Base-by-base conservation (phyloP, 2,329 filamentous ascomycete species). In the Lasiodiplodia sp. region DNA sequence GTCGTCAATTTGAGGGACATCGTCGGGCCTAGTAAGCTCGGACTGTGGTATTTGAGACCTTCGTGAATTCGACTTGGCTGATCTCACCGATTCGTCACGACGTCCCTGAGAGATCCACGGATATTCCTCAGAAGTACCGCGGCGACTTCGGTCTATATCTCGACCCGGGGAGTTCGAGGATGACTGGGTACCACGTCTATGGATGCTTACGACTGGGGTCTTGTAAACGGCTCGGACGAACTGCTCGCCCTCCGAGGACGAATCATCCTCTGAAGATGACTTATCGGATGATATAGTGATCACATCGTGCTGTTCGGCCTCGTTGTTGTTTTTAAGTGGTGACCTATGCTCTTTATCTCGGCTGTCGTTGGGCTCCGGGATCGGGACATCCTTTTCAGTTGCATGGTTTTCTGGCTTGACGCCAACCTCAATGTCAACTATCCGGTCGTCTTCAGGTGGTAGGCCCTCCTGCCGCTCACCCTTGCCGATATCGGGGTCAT, bases 41-140 rank as follows among this genome's bases (percentile, higher is more conserved):
- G 28, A n/a, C 28, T 23, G 58, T 16, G 12, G 14, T 12, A 64
- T 3, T 52, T 47, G 44, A 47, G 44, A 21, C n/a, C 25, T 64
- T n/a, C 28, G 44, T 14, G 58, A n/a, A 16, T 28, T 63, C 23
- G 47, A 37, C n/a, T 31, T 49, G 8, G 25, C 25, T 37, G 31
- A 51, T 14, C 40, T 10, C 8, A 49, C 40, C 14, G 57, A 47
- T 31, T 12, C 57, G 10, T 31, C 37, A 7, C 21, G 57, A 14
- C 38, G 21, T 28, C 4, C 38, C 37, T 25, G 8, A 28, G 40
- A 37, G 23, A 64, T 52, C 60, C 60, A 64, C 23, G 60, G 60
- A n/a, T 52, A 64, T 7, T 64, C 60, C 14, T 64, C 60, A 38
- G 60, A 64, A n/a, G 60, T 64, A 21, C 60, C 60, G 23, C 60